Percentiles rank a stretch among this genome's conserved stretches.
These are phyloP conservation scores for Penstemon barbatus DNA, from an alignment of 257 asterid genomes.

Conservation along the genomic window DNA sequence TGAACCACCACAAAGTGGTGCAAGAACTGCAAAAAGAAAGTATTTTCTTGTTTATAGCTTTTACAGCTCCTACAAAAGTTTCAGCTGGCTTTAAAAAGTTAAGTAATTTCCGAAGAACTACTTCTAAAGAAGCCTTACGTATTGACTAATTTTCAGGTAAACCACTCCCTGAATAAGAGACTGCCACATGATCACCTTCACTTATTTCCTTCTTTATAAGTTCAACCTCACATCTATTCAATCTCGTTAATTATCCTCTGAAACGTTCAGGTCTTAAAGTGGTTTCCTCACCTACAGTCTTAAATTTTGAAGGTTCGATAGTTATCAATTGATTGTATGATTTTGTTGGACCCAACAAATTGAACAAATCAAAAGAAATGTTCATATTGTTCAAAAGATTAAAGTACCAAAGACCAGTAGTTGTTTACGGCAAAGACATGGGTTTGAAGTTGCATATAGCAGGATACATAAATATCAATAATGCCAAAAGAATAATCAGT, in stretches of 20 bases:
- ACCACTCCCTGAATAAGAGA: conserved; percentile 82
- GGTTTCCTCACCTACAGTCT: conserved; percentile 74
- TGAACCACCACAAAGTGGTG: conserved; percentile 83
- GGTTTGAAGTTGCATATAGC: too few relatives aligned
- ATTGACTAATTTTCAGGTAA: conserved; percentile 80
- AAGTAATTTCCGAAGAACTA: conserved; percentile 64
- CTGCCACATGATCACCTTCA: conserved; percentile 73
- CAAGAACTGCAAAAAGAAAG: conserved; percentile 77
- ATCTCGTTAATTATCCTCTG: conserved; percentile 89
- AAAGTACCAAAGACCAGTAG: too few relatives aligned
- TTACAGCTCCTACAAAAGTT: conserved; percentile 92
- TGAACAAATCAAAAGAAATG: too few relatives aligned
- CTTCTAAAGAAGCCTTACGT: conserved; percentile 92
- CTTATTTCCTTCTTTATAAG: conserved; percentile 78
- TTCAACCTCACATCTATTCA: conserved; percentile 82
- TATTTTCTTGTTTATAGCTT: conserved; percentile 88
- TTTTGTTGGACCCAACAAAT: too few relatives aligned
- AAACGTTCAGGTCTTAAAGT: conserved; percentile 66
- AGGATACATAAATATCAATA: too few relatives aligned
- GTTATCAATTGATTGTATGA: background rate
- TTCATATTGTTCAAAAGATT: too few relatives aligned
- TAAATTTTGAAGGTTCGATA: conserved; percentile 74
- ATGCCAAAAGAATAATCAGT: too few relatives aligned
- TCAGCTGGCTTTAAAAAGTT: conserved; percentile 90
- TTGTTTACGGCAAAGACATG: too few relatives aligned